These are phyloP conservation scores for Hanseniaspora singularis DNA, from an alignment of 805 yeast genomes.

Conservation along the genomic window DNA sequence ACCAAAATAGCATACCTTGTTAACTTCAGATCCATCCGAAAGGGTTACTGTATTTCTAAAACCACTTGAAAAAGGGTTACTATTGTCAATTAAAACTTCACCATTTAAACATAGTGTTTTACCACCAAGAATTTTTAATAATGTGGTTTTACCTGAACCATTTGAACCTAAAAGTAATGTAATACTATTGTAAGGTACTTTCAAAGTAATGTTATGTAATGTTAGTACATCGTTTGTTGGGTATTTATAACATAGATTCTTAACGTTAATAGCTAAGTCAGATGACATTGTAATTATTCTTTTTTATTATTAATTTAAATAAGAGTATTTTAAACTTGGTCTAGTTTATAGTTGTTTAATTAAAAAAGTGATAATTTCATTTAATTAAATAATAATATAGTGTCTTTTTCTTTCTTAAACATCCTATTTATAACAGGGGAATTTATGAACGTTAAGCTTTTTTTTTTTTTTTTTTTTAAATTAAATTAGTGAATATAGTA, in stretches of 20 bases:
- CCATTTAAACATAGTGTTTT: constrained; percentile 75
- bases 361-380: too few species aligned
- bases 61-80: constrained; percentile 68
- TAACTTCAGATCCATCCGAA: constrained; percentile 20
- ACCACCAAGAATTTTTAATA: constrained; percentile 77
- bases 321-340: too few species aligned
- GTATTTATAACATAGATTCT: constrained; percentile 57
- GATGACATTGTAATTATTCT: not conserved
- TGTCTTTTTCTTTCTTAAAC: too few species aligned
- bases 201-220: constrained; percentile 47
- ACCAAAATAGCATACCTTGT: constrained; percentile 69
- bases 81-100: constrained; percentile 57
- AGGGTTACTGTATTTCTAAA: constrained; percentile 24
- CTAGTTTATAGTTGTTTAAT: too few species aligned
- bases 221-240: constrained; percentile 50
- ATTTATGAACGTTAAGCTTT: too few species aligned
- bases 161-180: constrained; percentile 81
- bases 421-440: too few species aligned
- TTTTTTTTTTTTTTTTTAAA: too few species aligned
- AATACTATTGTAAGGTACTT: constrained; percentile 59
- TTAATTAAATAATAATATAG: too few species aligned
- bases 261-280: constrained; percentile 46
- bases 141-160: constrained; percentile 94
- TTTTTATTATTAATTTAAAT: not conserved
- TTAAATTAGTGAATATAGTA: too few species aligned